Evolutionary conservation across 257 asterid genomes (phyloP).

Genomic region (Leonotis leonurus): DNA sequence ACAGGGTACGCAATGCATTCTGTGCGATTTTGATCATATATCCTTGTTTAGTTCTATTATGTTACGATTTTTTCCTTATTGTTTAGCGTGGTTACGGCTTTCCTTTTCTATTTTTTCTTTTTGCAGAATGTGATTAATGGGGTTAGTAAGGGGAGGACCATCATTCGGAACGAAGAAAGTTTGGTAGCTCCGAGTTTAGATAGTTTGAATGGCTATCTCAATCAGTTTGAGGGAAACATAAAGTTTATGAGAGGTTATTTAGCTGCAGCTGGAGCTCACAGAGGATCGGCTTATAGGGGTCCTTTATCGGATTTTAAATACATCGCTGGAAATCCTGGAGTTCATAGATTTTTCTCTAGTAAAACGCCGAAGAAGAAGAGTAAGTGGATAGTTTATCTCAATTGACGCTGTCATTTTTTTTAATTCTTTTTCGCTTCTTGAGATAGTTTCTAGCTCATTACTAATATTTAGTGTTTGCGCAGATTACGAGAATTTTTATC

Average conservation of each 20-base stretch:
- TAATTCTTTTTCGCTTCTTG: neutral
- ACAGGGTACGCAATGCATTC: conserved; percentile 36
- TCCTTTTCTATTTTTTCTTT: too few species aligned
- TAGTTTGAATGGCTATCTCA: conserved; percentile 10
- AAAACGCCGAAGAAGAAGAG: conserved; percentile 73
- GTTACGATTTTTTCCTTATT: neutral
- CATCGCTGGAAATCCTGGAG: conserved; percentile 33
- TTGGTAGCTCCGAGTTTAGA: conserved; percentile 27
- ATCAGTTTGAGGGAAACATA: conserved; percentile 39
- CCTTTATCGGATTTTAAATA: conserved; percentile 36
- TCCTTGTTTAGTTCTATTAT: neutral
- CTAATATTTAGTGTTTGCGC: conserved; percentile 9
- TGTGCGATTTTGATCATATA: neutral
- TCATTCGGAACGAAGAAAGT: conserved; percentile 21
- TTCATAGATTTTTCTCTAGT: conserved; percentile 46
- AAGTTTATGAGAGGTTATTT: conserved; percentile 62
- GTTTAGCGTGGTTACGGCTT: neutral
- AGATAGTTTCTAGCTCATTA: neutral
- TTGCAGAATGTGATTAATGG: conserved; percentile 58
- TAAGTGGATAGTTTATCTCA: conserved; percentile 23
- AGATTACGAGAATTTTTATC: conserved; percentile 59
- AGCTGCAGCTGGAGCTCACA: conserved; percentile 35
- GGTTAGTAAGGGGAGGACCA: conserved; percentile 26
- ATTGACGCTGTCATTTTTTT: too few species aligned
- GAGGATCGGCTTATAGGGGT: conserved; percentile 24